Percentiles rank a stretch among this genome's conserved stretches.
These are phyloP conservation scores for Funneliformis mosseae DNA, from an alignment of 192 early-diverging fungal species.

Conservation along the genomic window DNA sequence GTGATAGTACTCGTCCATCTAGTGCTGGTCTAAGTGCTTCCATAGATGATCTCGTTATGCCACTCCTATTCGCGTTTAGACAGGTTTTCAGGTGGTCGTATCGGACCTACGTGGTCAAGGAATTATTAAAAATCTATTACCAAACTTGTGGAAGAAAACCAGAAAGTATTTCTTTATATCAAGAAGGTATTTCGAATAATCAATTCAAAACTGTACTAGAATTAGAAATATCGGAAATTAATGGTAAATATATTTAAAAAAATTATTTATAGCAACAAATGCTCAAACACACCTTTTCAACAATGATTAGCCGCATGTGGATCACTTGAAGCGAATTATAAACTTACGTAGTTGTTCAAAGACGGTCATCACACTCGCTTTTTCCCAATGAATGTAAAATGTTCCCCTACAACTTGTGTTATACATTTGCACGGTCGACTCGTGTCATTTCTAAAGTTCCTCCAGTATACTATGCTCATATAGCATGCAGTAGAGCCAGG, in stretches of 20 bases:
- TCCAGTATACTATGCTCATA: conserved; percentile 92
- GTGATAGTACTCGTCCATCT: background rate
- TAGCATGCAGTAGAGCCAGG: conserved; percentile 85
- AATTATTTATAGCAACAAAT: no score
- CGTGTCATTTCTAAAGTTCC: conserved; percentile 85
- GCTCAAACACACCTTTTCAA: no score
- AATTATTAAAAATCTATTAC: conserved; percentile 46
- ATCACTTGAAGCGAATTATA: no score
- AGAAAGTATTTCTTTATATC: background rate
- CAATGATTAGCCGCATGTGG: no score
- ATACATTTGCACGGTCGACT: conserved; percentile 78
- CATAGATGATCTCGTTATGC: background rate
- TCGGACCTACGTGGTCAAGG: background rate
- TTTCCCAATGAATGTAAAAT: no score
- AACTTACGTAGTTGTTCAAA: no score
- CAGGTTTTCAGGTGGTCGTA: no score
- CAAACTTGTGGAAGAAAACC: background rate
- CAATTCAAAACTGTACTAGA: background rate
- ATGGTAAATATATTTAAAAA: background rate
- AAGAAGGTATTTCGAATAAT: background rate
- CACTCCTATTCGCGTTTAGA: background rate
- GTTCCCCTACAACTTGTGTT: no score
- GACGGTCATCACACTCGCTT: no score
- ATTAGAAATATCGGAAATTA: background rate
- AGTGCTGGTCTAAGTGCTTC: background rate